Evolutionary conservation across 306 rosid species (phyloP).

Genomic region (Cucurbita pepo): DNA sequence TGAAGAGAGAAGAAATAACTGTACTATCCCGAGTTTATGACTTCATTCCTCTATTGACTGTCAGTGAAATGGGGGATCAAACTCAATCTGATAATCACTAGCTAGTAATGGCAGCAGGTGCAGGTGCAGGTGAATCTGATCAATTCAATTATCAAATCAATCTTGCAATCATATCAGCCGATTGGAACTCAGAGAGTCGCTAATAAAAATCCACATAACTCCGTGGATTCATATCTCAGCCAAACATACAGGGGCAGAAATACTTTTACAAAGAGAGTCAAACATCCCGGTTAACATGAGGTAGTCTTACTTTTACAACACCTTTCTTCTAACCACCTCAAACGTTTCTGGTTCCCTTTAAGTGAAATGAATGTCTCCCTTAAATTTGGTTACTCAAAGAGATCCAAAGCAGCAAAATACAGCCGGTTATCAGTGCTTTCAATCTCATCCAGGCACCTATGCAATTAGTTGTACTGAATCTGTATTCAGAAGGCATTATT

Average conservation of each 20-base stretch:
- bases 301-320: slow-evolving; percentile 8
- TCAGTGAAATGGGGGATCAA: not conserved
- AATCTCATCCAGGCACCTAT: slow-evolving; percentile 65
- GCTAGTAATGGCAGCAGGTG: not conserved
- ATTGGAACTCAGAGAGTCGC: not conserved
- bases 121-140: not conserved
- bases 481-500: slow-evolving; percentile 24
- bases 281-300: not conserved
- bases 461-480: slow-evolving; percentile 56
- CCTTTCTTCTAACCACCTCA: slow-evolving; percentile 60
- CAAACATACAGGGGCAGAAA: not conserved
- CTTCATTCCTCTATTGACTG: not conserved
- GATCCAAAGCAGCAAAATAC: slow-evolving; percentile 61
- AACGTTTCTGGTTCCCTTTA: slow-evolving; percentile 32
- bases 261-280: too few species aligned
- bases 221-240: not conserved
- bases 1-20: slow-evolving; percentile 5
- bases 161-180: not conserved
- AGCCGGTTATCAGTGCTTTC: slow-evolving; percentile 33
- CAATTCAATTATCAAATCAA: not conserved
- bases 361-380: slow-evolving; percentile 63
- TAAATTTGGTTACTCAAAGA: slow-evolving; percentile 50
- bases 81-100: not conserved
- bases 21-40: not conserved
- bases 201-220: not conserved